Evolutionary conservation across 1,284 basidiomycete species (phyloP).

Genomic region (Cryptococcus sp.): DNA sequence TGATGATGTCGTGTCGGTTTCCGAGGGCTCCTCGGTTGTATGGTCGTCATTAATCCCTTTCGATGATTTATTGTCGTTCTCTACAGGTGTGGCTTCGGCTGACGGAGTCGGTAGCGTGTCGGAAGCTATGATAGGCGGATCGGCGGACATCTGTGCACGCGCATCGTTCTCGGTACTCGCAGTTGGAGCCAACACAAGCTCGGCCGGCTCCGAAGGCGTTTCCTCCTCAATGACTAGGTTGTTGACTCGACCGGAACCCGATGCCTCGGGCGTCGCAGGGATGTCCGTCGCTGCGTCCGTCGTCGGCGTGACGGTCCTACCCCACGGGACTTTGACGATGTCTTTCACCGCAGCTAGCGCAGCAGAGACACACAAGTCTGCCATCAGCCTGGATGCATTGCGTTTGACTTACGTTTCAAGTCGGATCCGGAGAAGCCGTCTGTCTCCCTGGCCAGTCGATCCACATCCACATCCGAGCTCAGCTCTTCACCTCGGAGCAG

Average conservation of each 20-base stretch:
- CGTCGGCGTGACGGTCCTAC: slow-evolving; percentile 3
- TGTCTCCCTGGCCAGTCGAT: slow-evolving; percentile 63
- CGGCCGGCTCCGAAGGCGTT: neutral
- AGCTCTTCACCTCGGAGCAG: slow-evolving; percentile 69
- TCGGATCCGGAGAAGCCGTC: slow-evolving; percentile 89
- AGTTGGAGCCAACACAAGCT: neutral
- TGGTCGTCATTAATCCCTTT: no score
- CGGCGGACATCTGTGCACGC: no score
- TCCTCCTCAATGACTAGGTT: slow-evolving; percentile 1
- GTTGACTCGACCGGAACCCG: neutral
- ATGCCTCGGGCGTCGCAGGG: slow-evolving; percentile 1
- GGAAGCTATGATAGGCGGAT: no score
- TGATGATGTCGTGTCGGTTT: no score
- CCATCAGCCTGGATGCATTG: slow-evolving; percentile 1
- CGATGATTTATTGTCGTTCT: no score
- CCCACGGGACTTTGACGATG: slow-evolving; percentile 69
- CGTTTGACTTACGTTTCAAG: slow-evolving; percentile 66
- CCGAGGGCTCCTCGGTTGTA: no score
- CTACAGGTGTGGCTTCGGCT: no score
- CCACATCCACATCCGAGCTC: slow-evolving; percentile 62
- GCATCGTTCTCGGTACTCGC: neutral
- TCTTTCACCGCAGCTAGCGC: slow-evolving; percentile 85
- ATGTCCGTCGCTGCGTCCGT: neutral
- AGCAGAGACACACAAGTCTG: slow-evolving; percentile 83
- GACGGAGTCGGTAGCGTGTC: no score